Evolutionary conservation across 2,329 filamentous ascomycete species (phyloP).

Genomic region (Pseudohalonectria lignicola): DNA sequence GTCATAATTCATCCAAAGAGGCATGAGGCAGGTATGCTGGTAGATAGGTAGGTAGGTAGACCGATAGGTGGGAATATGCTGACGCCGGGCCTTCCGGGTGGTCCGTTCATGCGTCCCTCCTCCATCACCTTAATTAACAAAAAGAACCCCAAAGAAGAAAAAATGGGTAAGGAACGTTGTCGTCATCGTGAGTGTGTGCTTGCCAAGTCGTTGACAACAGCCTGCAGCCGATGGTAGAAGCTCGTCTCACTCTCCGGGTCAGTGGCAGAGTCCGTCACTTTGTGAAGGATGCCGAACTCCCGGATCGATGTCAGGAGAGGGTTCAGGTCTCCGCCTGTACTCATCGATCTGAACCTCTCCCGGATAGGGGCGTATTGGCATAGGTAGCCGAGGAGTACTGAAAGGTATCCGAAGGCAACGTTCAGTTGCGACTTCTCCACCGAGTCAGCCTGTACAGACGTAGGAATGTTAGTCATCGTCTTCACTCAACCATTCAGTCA

Average conservation of each 20-base stretch:
- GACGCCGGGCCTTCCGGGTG: too few species aligned
- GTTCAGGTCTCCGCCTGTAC: conserved; percentile 29
- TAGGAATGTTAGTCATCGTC: conserved; percentile 9
- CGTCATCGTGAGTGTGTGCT: too few species aligned
- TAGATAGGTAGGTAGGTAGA: too few species aligned
- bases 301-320: conserved; percentile 39
- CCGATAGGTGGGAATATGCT: too few species aligned
- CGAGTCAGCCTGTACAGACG: conserved; percentile 47
- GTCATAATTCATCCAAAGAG: too few species aligned
- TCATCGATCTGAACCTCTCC: conserved; percentile 27
- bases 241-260: conserved; percentile 19
- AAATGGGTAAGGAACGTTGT: too few species aligned
- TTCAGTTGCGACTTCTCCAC: conserved; percentile 67
- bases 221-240: not conserved
- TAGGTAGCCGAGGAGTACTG: conserved; percentile 73
- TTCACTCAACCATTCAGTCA: not conserved
- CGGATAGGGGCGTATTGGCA: conserved; percentile 44
- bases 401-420: conserved; percentile 77
- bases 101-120: too few species aligned
- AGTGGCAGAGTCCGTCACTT: conserved; percentile 31
- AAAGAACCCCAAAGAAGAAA: too few species aligned
- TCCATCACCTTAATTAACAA: too few species aligned
- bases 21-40: too few species aligned
- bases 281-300: conserved; percentile 42
- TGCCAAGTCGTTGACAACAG: not conserved